Conservation (phyloP, 2,329 filamentous ascomycete genomes). For the Didymella lethalis region DNA sequence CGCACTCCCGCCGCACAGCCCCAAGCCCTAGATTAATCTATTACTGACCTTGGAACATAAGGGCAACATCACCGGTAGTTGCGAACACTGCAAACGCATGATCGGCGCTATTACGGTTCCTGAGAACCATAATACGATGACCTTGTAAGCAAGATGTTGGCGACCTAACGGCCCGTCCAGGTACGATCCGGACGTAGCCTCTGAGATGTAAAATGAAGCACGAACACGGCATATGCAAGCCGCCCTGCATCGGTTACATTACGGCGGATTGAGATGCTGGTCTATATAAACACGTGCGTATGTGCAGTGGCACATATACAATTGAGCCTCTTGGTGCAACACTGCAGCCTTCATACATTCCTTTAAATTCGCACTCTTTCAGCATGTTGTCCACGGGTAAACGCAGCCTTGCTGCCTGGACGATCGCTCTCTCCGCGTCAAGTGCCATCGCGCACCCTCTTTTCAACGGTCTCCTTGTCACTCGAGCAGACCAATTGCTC, state of each 20-base stretch:
- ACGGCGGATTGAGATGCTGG: constrained; percentile 5
- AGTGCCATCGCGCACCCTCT: constrained; percentile 28
- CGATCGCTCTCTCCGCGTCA: constrained; percentile 26
- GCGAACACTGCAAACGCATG: constrained; percentile 6
- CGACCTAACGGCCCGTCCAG: not conserved
- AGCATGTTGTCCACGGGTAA: constrained; percentile 9
- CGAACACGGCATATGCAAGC: constrained; percentile 4
- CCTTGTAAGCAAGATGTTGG: constrained; percentile 1
- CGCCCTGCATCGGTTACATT: constrained; percentile 6
- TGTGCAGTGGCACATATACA: not conserved
- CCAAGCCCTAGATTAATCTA: constrained; percentile 16
- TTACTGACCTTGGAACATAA: not conserved
- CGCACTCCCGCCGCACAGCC: constrained; percentile 12
- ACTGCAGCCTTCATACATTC: not conserved
- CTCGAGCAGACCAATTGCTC: constrained; percentile 25
- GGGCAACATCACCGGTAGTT: constrained; percentile 9
- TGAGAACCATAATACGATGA: not conserved
- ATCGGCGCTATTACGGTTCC: constrained; percentile 11
- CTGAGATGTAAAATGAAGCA: constrained; percentile 1
- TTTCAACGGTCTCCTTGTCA: constrained; percentile 25
- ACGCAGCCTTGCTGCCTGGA: constrained; percentile 12
- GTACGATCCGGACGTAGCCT: not conserved
- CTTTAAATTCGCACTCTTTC: not conserved
- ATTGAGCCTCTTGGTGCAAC: not conserved
- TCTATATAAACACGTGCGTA: constrained; percentile 8